Conservation (phyloP, 768 basidiomycete genomes). For the Steccherinum ochraceum region DNA sequence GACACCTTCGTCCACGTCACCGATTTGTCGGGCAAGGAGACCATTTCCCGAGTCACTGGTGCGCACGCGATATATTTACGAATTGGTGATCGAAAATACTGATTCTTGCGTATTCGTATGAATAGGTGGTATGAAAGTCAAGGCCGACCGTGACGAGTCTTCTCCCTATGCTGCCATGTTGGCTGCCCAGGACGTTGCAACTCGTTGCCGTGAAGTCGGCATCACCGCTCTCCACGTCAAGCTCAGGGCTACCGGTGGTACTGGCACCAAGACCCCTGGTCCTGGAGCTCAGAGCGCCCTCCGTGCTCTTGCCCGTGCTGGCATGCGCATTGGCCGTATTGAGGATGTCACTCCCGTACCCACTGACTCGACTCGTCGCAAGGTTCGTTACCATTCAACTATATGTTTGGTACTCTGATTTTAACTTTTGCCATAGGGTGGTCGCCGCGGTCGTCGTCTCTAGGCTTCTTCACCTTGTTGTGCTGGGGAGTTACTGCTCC, state of each 20-base stretch:
- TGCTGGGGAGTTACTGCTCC: conserved; percentile 18
- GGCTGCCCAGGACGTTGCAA: conserved; percentile 95
- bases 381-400: conserved; percentile 45
- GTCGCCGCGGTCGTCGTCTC: conserved; percentile 98
- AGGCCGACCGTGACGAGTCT: conserved; percentile 99
- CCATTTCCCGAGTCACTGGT: conserved; percentile 98
- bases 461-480: conserved; percentile 28
- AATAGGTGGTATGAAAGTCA: conserved; percentile 99
- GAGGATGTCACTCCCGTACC: conserved; percentile 98
- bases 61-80: conserved; percentile 22
- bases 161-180: conserved; percentile 97
- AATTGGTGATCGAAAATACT: neutral
- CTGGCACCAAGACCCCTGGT: conserved; percentile 97
- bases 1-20: conserved; percentile 99
- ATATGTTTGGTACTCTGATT: neutral
- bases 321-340: conserved; percentile 97
- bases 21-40: conserved; percentile 98
- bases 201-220: conserved; percentile 96
- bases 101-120: neutral
- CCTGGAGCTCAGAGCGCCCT: conserved; percentile 98
- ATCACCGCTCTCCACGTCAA: conserved; percentile 99
- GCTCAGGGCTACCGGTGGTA: conserved; percentile 96
- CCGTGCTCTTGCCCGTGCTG: conserved; percentile 95
- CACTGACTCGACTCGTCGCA: conserved; percentile 94
- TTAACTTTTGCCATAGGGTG: conserved; percentile 56